phyloP scores from a whole-genome alignment of 2,329 filamentous ascomycete species.

The Ophiocordyceps sinensis region DNA sequence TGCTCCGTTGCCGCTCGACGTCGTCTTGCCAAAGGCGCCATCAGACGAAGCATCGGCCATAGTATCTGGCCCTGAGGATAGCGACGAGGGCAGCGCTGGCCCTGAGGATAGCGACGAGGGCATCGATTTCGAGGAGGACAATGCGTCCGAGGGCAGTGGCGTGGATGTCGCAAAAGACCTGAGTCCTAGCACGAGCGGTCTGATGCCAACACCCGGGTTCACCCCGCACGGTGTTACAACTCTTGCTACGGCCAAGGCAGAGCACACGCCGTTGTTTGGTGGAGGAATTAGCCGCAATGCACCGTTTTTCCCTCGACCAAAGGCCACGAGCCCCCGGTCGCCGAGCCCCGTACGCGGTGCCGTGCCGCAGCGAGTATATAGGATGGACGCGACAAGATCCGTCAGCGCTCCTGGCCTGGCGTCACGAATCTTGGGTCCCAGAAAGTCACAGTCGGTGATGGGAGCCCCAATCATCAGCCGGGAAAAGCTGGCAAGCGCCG shows the following conservation, averaged over 20 bases:
- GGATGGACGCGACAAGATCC: constrained; percentile 38
- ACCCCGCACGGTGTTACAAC: constrained; percentile 37
- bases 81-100: too few species aligned
- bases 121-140: constrained; percentile 26
- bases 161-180: constrained; percentile 51
- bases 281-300: constrained; percentile 33
- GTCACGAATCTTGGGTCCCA: constrained; percentile 34
- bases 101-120: constrained; percentile 27
- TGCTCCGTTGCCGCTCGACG: constrained; percentile 25
- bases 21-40: constrained; percentile 15
- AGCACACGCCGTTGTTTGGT: constrained; percentile 38
- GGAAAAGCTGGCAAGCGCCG: constrained; percentile 17
- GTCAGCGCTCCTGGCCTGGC: constrained; percentile 47
- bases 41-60: constrained; percentile 14
- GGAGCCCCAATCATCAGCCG: constrained; percentile 25
- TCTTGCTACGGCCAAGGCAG: constrained; percentile 17
- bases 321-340: constrained; percentile 48
- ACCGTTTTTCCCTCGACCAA: constrained; percentile 40
- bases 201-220: constrained; percentile 32
- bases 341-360: constrained; percentile 55
- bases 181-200: constrained; percentile 32
- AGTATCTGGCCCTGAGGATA: constrained; percentile 24
- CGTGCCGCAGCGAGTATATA: constrained; percentile 33
- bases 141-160: constrained; percentile 42
- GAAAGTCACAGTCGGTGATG: constrained; percentile 20